Evolutionary conservation across 371 early-diverging fungal species (phyloP).

Genomic region (Gilbertella persicaria): DNA sequence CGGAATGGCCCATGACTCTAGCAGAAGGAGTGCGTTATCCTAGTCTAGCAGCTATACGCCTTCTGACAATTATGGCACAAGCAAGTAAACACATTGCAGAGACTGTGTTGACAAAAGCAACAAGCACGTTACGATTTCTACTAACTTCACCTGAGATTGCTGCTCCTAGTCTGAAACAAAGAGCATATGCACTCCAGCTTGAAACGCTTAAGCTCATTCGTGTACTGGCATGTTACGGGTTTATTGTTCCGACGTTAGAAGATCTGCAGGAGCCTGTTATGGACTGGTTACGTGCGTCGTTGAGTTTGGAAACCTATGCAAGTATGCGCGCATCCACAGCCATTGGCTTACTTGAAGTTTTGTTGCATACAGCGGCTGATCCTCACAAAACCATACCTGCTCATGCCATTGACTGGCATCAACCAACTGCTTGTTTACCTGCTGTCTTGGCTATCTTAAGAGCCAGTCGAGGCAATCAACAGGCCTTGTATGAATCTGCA

Average conservation of each 20-base stretch:
- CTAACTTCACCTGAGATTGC: slow-evolving; percentile 43
- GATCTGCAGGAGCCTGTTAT: slow-evolving; percentile 46
- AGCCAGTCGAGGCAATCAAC: slow-evolving; percentile 4
- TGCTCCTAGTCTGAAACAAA: slow-evolving; percentile 19
- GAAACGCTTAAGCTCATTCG: slow-evolving; percentile 50
- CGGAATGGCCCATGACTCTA: slow-evolving; percentile 53
- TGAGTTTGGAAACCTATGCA: neutral
- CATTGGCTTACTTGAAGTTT: slow-evolving; percentile 30
- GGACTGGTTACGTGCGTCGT: slow-evolving; percentile 41
- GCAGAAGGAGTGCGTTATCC: slow-evolving; percentile 24
- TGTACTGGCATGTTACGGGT: slow-evolving; percentile 53
- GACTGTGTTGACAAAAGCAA: slow-evolving; percentile 38
- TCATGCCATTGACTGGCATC: slow-evolving; percentile 62
- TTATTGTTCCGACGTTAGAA: slow-evolving; percentile 41
- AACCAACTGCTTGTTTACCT: slow-evolving; percentile 50
- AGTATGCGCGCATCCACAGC: slow-evolving; percentile 25
- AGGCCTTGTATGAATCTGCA: slow-evolving; percentile 30
- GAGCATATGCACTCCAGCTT: slow-evolving; percentile 48
- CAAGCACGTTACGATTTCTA: slow-evolving; percentile 41
- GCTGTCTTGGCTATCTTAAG: slow-evolving; percentile 30
- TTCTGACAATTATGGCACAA: slow-evolving; percentile 46
- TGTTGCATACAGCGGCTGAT: slow-evolving; percentile 55
- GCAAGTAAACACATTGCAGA: slow-evolving; percentile 50
- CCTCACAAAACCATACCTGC: slow-evolving; percentile 56
- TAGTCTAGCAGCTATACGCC: slow-evolving; percentile 36